Base-by-base conservation (phyloP, 768 basidiomycete genomes). In the Tricholoma saponaceum region DNA sequence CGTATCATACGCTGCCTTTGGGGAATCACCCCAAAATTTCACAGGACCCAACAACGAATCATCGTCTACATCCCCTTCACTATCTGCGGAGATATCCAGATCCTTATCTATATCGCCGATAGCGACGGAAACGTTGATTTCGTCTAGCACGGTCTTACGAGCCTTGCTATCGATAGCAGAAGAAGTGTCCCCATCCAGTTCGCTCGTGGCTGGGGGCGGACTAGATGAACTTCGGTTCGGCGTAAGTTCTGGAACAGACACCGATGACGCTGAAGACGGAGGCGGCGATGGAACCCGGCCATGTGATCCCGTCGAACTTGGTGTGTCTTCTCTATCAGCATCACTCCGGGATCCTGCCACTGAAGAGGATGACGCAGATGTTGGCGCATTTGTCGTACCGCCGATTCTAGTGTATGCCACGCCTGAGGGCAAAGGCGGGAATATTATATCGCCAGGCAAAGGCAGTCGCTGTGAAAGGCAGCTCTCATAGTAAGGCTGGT, bases 401-500 rank as follows among this genome's bases (percentile, higher is more conserved):
- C 66, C 57, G 8, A 72, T 58, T 60, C 71, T 58, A 61, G 66
- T 68, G 56, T 73, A 73, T 5, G 72, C 70, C 54, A 75, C 69
- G 12, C 70, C 72, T 5, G 83, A 72, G 14, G 89, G 89, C 3
- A 90, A 70, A 1, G 87, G 86, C 51, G 89, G 89, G 69, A 90
- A 90, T 32, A 90, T 83, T 28, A 89, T 76, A 30, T 88, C 89
- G 7, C 84, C 77, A 5, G 85, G 78, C 4, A 79, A 52, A 18
- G 67, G 65, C 53, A 81, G 79, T 14, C 76, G 74, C 44, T 54
- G 53, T 18, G 53, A 22, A 14, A 81, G 57, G 57, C 83, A 85
- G 37, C 78, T 81, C 52, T 83, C 82, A 65, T 89, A 89, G 67
- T 90, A 90, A 0, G 88, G 83, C 63, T 90, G 89, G 60, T 88